Evolutionary conservation across 306 rosid species (phyloP).

Genomic region (Rubus parviflorus): DNA sequence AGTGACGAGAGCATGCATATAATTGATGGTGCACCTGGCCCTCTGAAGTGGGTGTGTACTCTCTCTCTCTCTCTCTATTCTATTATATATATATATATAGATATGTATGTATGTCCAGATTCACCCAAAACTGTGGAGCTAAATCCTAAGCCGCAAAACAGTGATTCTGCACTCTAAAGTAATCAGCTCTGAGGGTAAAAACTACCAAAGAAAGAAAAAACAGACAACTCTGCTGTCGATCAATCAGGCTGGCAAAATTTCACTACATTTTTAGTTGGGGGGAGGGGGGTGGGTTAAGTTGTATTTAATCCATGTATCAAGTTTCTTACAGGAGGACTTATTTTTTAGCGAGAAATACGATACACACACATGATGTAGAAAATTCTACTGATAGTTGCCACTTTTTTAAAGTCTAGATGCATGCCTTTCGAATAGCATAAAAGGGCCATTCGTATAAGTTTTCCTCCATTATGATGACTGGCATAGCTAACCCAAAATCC

Average conservation of each 20-base stretch:
- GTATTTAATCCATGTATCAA: no score
- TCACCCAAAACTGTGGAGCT: not conserved
- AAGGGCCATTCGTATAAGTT: no score
- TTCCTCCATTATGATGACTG: no score
- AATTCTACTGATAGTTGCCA: not conserved
- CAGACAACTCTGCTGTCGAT: not conserved
- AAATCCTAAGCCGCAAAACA: no score
- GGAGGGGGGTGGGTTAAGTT: no score
- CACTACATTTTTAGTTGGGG: not conserved
- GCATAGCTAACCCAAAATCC: no score
- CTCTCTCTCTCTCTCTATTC: slow-evolving; percentile 31
- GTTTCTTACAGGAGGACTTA: no score
- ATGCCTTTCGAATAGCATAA: not conserved
- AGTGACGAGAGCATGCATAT: slow-evolving; percentile 78
- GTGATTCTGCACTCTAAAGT: not conserved
- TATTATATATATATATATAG: not conserved
- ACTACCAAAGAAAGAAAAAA: not conserved
- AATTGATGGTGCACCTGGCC: slow-evolving; percentile 61
- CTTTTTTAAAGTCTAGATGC: not conserved
- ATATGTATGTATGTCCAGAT: not conserved
- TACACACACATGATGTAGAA: not conserved
- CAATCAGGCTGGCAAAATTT: not conserved
- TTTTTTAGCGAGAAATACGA: not conserved
- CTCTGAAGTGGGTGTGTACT: slow-evolving; percentile 86
- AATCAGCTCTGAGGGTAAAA: not conserved